phyloP scores from a whole-genome alignment of 116 monocot genomes.

The Iris pallida region DNA sequence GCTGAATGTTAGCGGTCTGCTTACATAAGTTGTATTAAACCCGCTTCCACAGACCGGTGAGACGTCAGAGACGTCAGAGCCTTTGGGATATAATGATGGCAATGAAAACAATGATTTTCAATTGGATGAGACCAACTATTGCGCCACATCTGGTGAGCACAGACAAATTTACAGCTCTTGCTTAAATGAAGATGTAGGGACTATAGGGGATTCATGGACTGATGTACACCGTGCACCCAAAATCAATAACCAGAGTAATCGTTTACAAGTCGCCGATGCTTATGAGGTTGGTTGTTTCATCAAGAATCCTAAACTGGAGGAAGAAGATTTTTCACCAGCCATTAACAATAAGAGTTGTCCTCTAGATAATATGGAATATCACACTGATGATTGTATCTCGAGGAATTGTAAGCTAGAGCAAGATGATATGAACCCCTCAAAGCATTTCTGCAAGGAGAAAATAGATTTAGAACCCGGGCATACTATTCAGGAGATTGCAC shows the following conservation, averaged over 20 bases:
- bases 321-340: background rate
- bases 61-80: constrained; percentile 10
- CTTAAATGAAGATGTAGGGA: constrained; percentile 28
- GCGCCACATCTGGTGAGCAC: constrained; percentile 4
- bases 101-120: constrained; percentile 44
- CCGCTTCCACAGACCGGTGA: constrained; percentile 23
- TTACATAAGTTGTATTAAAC: constrained; percentile 39
- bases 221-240: background rate
- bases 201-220: constrained; percentile 33
- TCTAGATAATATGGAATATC: background rate
- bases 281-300: background rate
- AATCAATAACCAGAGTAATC: background rate
- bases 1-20: constrained; percentile 48
- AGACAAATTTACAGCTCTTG: constrained; percentile 7
- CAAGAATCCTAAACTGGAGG: constrained; percentile 10
- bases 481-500: constrained; percentile 5
- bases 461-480: background rate
- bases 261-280: background rate
- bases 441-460: background rate
- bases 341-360: background rate
- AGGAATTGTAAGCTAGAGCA: background rate
- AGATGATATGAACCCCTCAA: background rate
- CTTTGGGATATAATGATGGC: constrained; percentile 10
- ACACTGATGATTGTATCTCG: background rate
- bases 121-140: constrained; percentile 31